Evolutionary conservation across 805 yeast species (phyloP), one percentile per base, ranked within the genome.

Genomic region (Torulaspora gathmanii): DNA sequence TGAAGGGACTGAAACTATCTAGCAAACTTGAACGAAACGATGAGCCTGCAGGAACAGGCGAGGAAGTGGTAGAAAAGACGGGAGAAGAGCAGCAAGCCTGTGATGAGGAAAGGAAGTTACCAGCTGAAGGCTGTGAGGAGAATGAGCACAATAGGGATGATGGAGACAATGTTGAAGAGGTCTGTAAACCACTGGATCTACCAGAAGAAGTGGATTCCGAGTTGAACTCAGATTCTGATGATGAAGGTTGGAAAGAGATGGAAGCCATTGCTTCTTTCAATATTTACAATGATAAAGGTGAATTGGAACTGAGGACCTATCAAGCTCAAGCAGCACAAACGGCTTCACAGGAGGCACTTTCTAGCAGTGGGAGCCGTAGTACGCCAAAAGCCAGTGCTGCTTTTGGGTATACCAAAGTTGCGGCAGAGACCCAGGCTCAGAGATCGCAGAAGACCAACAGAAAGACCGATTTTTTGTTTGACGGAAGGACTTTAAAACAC

Each of bases 221-320:
- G 17, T 33, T 52, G 4, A 65, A 62, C 28, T 63, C 64, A 4
- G 69, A 65, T 16, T 67, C 61, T 8, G 41, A 38, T 13, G 77
- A 73, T 28, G 76, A 71, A 11, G 82, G 74, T 23, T 93, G 99
- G 99, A 82, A 84, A 58, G 79, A 85, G 13, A 89, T 93, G 87
- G 83, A 85, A 34, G 81, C 91, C 0, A 82, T 87, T 23, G 80
- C 95, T 3, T 79, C 82, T 39, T 73, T 78, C 45, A 87, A 87
- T 50, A 75, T 87, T 33, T 91, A 87, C 61, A 86, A 91, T 58
- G 86, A 87, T 20, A 78, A 77, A 56, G 97, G 93, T 3, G 79
- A 80, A 46, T 66, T 81, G 19, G 75, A 81, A 40, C 70, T 79
- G 19, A 60, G 67, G 33, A 55, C 60, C 12, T 59, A 58, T 30